Conservation (phyloP, 805 yeast species). For the Candida koratica region DNA sequence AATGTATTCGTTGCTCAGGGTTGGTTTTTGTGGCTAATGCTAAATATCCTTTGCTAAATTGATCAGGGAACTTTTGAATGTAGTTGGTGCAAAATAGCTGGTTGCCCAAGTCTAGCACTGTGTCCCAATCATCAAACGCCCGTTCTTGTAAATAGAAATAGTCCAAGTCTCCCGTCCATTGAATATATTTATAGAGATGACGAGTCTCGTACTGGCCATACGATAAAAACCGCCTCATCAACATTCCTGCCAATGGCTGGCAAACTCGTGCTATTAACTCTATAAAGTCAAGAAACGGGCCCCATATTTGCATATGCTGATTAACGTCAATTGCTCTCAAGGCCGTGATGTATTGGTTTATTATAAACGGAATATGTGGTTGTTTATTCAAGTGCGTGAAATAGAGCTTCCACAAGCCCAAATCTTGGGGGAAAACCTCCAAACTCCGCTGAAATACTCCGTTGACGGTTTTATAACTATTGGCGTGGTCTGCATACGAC, state of each 20-base stretch:
- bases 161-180: constrained; percentile 4
- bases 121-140: constrained; percentile 27
- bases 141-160: constrained; percentile 2
- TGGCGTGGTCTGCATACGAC: constrained; percentile 24
- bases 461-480: constrained; percentile 31
- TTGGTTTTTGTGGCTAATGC: background rate
- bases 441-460: constrained; percentile 35
- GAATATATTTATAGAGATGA: constrained; percentile 8
- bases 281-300: constrained; percentile 52
- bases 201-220: constrained; percentile 9
- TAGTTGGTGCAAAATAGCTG: constrained; percentile 10
- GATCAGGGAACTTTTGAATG: constrained; percentile 50
- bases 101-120: constrained; percentile 22
- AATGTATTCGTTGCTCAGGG: constrained; percentile 12
- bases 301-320: constrained; percentile 25
- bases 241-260: background rate
- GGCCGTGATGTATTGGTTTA: constrained; percentile 11
- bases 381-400: constrained; percentile 9
- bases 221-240: constrained; percentile 10
- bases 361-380: constrained; percentile 6
- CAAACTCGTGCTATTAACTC: constrained; percentile 20
- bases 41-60: constrained; percentile 43
- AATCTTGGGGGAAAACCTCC: constrained; percentile 3
- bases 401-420: constrained; percentile 9
- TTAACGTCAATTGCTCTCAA: constrained; percentile 6